Percentiles rank a stretch among this genome's conserved stretches.
Evolutionary conservation across 768 basidiomycete genomes (phyloP).

Genomic region (Pleurotus sapidus): DNA sequence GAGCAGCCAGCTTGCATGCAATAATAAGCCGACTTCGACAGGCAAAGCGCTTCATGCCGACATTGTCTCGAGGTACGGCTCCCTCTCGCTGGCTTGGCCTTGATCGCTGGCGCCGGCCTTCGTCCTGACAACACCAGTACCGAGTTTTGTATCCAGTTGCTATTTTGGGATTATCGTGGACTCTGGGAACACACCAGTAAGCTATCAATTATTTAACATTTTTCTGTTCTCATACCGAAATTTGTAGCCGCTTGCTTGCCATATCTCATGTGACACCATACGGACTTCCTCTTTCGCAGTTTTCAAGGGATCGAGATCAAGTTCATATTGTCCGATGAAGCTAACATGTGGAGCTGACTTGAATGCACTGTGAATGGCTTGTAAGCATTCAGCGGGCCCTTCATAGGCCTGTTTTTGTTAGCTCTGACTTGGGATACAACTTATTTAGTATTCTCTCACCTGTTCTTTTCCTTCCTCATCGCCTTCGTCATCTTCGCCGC

Average conservation of each 20-base stretch:
- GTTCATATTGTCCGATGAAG: constrained; percentile 17
- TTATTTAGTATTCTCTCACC: no score
- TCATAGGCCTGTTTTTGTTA: no score
- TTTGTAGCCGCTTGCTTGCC: constrained; percentile 20
- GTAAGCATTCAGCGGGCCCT: no score
- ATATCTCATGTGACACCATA: constrained; percentile 18
- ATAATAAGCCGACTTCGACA: constrained; percentile 17
- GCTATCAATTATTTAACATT: constrained; percentile 8
- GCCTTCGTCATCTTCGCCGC: no score
- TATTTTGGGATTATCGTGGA: constrained; percentile 15
- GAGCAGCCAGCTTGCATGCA: constrained; percentile 9
- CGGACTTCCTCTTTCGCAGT: constrained; percentile 13
- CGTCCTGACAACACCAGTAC: constrained; percentile 27
- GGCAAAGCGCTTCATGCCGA: constrained; percentile 24
- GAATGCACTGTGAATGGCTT: no score
- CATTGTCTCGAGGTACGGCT: constrained; percentile 18
- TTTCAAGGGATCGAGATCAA: constrained; percentile 14
- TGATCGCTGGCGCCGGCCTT: constrained; percentile 14
- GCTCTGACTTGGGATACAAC: no score
- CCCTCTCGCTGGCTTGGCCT: constrained; percentile 15
- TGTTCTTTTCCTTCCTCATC: no score
- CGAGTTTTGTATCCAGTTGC: constrained; percentile 18
- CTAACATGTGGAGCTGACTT: constrained; percentile 13
- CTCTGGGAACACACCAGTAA: constrained; percentile 12
- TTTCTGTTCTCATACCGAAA: constrained; percentile 19